Evolutionary conservation across 306 rosid species (phyloP).

Genomic region (Prunus kanzakura): DNA sequence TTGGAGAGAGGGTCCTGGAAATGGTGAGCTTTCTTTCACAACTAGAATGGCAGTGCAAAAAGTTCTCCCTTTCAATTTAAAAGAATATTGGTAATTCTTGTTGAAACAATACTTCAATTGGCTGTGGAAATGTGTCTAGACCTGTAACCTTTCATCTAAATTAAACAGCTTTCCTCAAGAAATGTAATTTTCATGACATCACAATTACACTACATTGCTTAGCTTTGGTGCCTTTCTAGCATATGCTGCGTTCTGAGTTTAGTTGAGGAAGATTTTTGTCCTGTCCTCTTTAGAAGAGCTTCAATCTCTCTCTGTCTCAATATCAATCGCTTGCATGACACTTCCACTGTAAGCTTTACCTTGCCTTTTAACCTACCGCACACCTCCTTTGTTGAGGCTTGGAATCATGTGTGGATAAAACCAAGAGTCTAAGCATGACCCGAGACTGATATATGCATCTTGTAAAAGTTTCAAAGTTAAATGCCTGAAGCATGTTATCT

Average conservation of each 20-base stretch:
- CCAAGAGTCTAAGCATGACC: neutral
- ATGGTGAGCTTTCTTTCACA: conserved; percentile 41
- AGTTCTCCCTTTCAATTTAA: neutral
- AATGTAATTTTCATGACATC: neutral
- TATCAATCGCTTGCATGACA: neutral
- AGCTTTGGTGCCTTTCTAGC: neutral
- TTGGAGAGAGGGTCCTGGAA: conserved; percentile 83
- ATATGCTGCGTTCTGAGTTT: neutral
- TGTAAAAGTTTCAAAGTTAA: neutral
- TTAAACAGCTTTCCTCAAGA: neutral
- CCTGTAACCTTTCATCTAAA: no score
- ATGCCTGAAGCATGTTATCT: neutral
- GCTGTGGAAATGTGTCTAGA: neutral
- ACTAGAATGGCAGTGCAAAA: neutral
- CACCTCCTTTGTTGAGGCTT: neutral
- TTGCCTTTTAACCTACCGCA: neutral
- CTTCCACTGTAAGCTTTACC: neutral
- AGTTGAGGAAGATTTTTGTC: neutral
- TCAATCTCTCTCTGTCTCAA: neutral
- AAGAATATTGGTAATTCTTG: neutral
- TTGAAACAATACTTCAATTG: neutral
- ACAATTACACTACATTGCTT: neutral
- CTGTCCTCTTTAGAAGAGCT: neutral
- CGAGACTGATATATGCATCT: neutral
- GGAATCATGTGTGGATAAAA: neutral